Base-by-base conservation (phyloP, 441 rosid species). In the Corymbia calophylla region DNA sequence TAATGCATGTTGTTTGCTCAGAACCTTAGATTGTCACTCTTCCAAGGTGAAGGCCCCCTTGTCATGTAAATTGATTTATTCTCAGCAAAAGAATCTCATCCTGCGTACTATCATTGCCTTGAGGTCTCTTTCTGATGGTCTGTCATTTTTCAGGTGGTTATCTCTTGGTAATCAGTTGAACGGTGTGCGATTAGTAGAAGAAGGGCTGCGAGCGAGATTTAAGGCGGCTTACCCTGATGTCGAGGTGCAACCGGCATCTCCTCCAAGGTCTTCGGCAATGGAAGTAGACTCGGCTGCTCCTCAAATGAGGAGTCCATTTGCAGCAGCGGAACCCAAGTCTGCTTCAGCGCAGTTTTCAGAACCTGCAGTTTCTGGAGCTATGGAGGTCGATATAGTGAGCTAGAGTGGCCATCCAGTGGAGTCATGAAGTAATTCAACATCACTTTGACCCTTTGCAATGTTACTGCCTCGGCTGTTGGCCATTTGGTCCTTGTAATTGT, bases 191-290 rank as follows among this genome's bases (percentile, higher is more conserved):
- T 91, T 98, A 77, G 98, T 98, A 31, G 99, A 96, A 90, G 99
- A 98, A 90, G 99, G 99, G 68, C 94, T 98, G 87, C 93, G 99
- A 66, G 99, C 97, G 62, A 94, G 99, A 89, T 98, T 96, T 89
- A 98, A 95, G 92, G 99, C 99, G 85, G 97, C 99, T 81, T 98
- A 97, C 90, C 99, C 99, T 1, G 99, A 96, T 25, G 91, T 95
- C 3, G 95, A 89, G 88, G 99, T 98, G 88, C 99, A 96, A 77
- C 99, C 99, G 7, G 44, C 94, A 14, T 98, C 99, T 80, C 99
- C 99, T 77, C 98, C 98, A 9, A 94, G 97, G 92, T 95, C 97
- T 29, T 95, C 99, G 27, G 92, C 97, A 21, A 95, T 96, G 97
- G 99, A 98, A 90, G 91, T 95, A 62, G 99, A 98, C 86, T 88